phyloP scores from a whole-genome alignment of 352 stramenopile genomes.

The Elongisporangium prolatum region DNA sequence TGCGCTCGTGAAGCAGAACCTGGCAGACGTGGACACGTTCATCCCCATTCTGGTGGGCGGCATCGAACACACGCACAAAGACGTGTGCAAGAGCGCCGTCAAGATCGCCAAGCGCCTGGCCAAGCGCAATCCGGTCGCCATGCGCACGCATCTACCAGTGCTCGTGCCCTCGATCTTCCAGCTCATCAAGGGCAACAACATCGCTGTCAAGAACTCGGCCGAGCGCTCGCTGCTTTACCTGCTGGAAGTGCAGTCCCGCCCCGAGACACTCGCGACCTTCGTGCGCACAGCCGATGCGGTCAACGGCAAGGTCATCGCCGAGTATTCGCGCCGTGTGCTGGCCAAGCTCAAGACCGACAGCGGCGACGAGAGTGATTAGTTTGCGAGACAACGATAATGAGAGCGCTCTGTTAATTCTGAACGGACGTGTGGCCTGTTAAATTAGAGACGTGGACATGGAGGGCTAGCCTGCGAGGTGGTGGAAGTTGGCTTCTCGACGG shows the following conservation, averaged over 20 bases:
- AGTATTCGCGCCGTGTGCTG: conserved; percentile 85
- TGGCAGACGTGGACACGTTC: conserved; percentile 28
- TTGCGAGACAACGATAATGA: neutral
- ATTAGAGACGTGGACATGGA: neutral
- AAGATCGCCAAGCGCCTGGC: conserved; percentile 69
- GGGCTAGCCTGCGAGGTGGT: conserved; percentile 7
- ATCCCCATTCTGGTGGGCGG: conserved; percentile 55
- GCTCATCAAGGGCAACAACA: conserved; percentile 88
- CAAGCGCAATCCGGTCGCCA: conserved; percentile 57
- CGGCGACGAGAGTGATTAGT: conserved; percentile 74
- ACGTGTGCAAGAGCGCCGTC: conserved; percentile 66
- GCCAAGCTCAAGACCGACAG: conserved; percentile 85
- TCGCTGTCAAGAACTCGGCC: conserved; percentile 82
- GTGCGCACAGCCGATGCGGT: conserved; percentile 34
- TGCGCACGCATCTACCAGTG: conserved; percentile 40
- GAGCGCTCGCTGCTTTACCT: conserved; percentile 85
- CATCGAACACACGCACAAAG: conserved; percentile 75
- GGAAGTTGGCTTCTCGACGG: conserved; percentile 10
- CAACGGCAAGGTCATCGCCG: conserved; percentile 81
- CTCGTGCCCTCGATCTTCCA: conserved; percentile 79
- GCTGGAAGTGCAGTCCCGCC: conserved; percentile 78
- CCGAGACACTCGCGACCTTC: conserved; percentile 77
- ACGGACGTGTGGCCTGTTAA: neutral
- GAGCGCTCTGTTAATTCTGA: neutral
- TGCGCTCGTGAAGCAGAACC: conserved; percentile 47